Base-by-base conservation (phyloP, 1,139 yeast genomes). In the Arxiozyma slooffiae region DNA sequence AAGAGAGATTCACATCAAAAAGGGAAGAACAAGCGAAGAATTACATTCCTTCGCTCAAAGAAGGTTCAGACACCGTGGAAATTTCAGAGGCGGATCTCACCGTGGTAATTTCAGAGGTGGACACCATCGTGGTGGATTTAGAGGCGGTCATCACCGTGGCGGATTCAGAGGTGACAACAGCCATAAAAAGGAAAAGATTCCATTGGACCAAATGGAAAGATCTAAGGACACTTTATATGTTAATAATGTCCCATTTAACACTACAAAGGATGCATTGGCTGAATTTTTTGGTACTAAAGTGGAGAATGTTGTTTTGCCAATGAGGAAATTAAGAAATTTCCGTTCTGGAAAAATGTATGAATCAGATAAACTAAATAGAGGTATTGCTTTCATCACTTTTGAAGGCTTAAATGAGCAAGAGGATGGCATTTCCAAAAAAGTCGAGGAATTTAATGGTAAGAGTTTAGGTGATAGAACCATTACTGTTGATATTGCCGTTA, bases 351-450 rank as follows among this genome's bases (percentile, higher is more conserved):
- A 56, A 46, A 50, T 58, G 30, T 57, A 60, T 50, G 59, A 55
- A 49, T 61, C 67, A 36, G 61, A 60, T 44, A 59, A 53, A 48
- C 57, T 56, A 53, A 66, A 66, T 53, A 62, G 68, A 52, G 69
- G 69, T 53, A 65, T 66, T 48, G 69, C 68, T 22, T 66, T 66
- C 45, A 58, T 66, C 34, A 58, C 67, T 18, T 66, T 57, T 47
- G 58, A 58, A 23, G 54, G 54, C 41, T 50, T 60, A 45, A 40
- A 50, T 26, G 50, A 41, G 16, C 37, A 24, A 2, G 55, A 45
- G 20, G 62, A 59, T 44, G 48, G 43, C 26, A 45, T 45, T 30
- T 20, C 30, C 18, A 49, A 55, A 22, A 65, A 62, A 50, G 66
- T 59, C 18, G 61, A 56, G 20, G 61, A 60, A 50, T 64, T 62